Evolutionary conservation across 1,139 yeast species (phyloP), one percentile per base, ranked within the genome.

Genomic region (Diutina catenulata): DNA sequence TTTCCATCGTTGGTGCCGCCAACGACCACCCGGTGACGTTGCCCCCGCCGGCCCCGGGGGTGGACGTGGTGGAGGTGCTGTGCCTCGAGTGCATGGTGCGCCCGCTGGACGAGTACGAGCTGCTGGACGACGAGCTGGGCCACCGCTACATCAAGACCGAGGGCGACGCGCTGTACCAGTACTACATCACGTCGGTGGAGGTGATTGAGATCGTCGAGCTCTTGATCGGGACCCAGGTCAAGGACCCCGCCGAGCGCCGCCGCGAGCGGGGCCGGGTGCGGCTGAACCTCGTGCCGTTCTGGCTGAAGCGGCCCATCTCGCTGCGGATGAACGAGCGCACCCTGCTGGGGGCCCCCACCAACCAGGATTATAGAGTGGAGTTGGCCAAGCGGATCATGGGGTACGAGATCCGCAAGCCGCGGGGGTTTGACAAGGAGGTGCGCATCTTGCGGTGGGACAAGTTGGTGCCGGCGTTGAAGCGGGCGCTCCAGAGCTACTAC

Each of bases 371-470:
- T 47, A 57, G 76, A 45, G 55, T 63, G 24, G 80, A 74, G 47
- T 59, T 76, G 44, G 81, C 81, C 4, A 72, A 71, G 44, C 61
- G 81, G 50, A 76, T 76, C 27, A 76, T 76, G 80, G 69, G 70
- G n/a, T 76, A 76, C 50, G 76, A 71, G 43, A 60, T 64, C 18
- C 63, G 82, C 48, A 74, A 73, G 48, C 83, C 82, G 26, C 60
- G 82, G 47, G 81, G 81, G 1, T 76, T 76, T 51, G 81, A 76
- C 49, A 76, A 76, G 52, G 81, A 75, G 46, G 80, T 76, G 23
- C 57, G 82, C 38, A 75, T 76, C 33, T 56, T 76, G 44, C 62
- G 69, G 42, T 76, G 82, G 82, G 74, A 69, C 39, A 74, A 68
- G 45, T 59, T 76, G 42, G 65, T 64, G 11, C 76, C 79, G 2